Evolutionary conservation across 2,329 filamentous ascomycete species (phyloP), one percentile per base, ranked within the genome.

Genomic region (Atkinsonella texensis): DNA sequence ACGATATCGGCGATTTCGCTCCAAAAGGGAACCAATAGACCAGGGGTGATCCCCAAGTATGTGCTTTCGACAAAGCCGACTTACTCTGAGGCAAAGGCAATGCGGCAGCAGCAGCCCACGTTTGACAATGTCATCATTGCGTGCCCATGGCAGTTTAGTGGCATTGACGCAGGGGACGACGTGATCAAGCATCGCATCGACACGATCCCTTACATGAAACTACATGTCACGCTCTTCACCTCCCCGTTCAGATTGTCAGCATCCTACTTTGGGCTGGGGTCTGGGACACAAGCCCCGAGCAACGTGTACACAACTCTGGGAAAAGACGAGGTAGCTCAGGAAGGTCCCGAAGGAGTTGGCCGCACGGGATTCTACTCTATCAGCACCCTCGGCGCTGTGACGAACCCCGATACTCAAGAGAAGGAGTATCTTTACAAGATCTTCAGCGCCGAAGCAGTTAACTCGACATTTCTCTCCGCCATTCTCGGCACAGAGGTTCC

Each of bases 191-290:
- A 77, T 33, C 66, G 70, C 4, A 89, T 94, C 1, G 85, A 93
- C 57, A 66, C 78, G 45, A 83, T 96, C n/a, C 86, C 88, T 0
- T 98, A 96, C 64, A 87, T 89, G 2, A 78, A 79, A 46, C 76
- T 97, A 0, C 85, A 97, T 62, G 91, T 96, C 49, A 97, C 91
- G 0, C 79, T 97, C 1, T 91, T 98, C 61, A 76, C 90, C 0
- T 87, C 89, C 0, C 82, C 87, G 0, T 79, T 83, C 58, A 75
- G 70, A n/a, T 76, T 95, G n/a, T 83, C 79, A 18, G 77, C 85
- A 0, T 65, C 65, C 2, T 89, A 82, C 63, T 97, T 97, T 72
- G 79, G 80, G 52, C 73, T 94, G 1, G 62, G 73, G 2, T 64
- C 75, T 0, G 74, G 69, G n/a, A 68, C 72, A 32, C 65, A 71